Percentiles rank a stretch among this genome's conserved stretches.
Evolutionary conservation across 805 yeast genomes (phyloP).

Genomic region (Dipodascus albidus): DNA sequence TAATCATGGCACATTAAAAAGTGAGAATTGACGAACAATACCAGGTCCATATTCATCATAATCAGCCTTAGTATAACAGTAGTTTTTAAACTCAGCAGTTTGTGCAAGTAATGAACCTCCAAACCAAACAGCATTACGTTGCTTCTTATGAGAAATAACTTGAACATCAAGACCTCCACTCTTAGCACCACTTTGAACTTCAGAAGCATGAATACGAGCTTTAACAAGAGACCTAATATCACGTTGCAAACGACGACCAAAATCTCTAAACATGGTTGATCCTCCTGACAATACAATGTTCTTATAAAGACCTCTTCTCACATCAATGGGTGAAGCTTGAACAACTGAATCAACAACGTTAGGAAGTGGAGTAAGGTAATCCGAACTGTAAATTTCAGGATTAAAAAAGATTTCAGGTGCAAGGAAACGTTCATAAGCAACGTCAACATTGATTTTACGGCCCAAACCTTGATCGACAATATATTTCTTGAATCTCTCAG

Average conservation of each 20-base stretch:
- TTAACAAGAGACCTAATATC: constrained; percentile 82
- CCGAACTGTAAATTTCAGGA: constrained; percentile 94
- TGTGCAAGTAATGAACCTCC: constrained; percentile 97
- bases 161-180: constrained; percentile 94
- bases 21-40: constrained; percentile 92
- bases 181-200: constrained; percentile 56
- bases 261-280: constrained; percentile 96
- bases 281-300: constrained; percentile 95
- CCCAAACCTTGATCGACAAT: constrained; percentile 69
- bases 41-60: constrained; percentile 97
- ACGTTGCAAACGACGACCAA: constrained; percentile 94
- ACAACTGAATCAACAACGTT: constrained; percentile 92
- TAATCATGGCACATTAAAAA: constrained; percentile 73
- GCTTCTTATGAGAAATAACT: constrained; percentile 94
- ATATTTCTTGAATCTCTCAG: constrained; percentile 88
- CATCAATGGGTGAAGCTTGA: constrained; percentile 94
- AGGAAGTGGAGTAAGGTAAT: constrained; percentile 91
- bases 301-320: constrained; percentile 89
- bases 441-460: constrained; percentile 62
- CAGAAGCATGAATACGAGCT: constrained; percentile 76
- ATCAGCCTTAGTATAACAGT: constrained; percentile 94
- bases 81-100: constrained; percentile 90
- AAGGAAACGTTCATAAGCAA: constrained; percentile 93
- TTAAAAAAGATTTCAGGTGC: constrained; percentile 99
- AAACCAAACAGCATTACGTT: constrained; percentile 98